Evolutionary conservation across 441 rosid species (phyloP).

Genomic region (Gossypium davidsonii): DNA sequence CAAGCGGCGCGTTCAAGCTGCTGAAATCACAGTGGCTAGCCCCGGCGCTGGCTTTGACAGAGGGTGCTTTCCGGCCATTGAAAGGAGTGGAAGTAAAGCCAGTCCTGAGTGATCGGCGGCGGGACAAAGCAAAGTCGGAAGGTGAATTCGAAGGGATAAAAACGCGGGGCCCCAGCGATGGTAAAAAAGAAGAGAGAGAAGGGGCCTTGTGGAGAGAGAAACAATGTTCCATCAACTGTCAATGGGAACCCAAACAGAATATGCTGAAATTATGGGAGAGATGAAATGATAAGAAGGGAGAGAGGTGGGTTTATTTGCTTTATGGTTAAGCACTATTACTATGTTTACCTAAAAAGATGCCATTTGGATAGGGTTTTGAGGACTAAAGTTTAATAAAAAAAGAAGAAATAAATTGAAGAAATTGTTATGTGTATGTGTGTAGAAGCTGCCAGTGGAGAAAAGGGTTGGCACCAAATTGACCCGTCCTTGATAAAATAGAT

Average conservation of each 20-base stretch:
- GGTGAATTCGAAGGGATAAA: conserved; percentile 6
- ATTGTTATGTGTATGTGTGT: background rate
- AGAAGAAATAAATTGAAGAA: background rate
- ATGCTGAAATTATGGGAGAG: background rate
- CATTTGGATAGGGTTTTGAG: conserved; percentile 5
- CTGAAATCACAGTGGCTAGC: conserved; percentile 69
- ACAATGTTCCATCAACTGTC: conserved; percentile 45
- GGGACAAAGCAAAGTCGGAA: background rate
- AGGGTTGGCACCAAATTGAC: background rate
- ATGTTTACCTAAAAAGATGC: background rate
- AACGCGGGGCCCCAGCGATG: conserved; percentile 8
- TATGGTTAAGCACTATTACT: background rate
- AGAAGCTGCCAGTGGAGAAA: background rate
- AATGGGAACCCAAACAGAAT: background rate
- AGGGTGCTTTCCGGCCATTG: background rate
- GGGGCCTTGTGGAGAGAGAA: conserved; percentile 30
- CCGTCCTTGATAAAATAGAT: background rate
- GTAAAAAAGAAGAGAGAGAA: conserved; percentile 26
- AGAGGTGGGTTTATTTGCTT: background rate
- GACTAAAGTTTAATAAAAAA: background rate
- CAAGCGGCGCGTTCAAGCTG: conserved; percentile 76
- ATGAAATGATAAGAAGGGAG: background rate
- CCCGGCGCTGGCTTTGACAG: conserved; percentile 44
- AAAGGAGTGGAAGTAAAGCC: background rate
- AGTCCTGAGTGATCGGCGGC: background rate